Evolutionary conservation across 2,329 filamentous ascomycete species (phyloP), one percentile per base, ranked within the genome.

Genomic region (Allantophomopsis lycopodina): DNA sequence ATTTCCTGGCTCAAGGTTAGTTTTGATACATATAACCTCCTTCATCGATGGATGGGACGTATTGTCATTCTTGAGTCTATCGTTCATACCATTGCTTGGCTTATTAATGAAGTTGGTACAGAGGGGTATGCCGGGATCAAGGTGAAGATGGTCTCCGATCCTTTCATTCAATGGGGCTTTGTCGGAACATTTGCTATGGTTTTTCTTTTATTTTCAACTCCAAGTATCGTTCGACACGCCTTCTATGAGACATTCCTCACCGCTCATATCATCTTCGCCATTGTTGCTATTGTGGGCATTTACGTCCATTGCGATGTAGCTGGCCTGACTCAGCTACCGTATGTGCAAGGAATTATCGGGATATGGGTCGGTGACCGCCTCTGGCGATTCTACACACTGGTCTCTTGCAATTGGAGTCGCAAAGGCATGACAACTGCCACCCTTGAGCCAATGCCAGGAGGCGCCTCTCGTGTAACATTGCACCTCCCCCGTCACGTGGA

Each of bases 231-330:
- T 38, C 79, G 91, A 44, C 89, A 95, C 59, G 87, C 88, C 32
- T 95, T 94, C 57, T 98, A 98, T 64, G 91, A 98, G 63, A 93
- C 86, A 1, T 98, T 98, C 63, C 71, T 96, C 50, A 85, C 83
- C 55, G 61, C 81, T 21, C 91, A 96, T 62, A 87, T 94, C 49
- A 58, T 83, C 31, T 63, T 94, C 38, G 86, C 79, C 32, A 59
- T 80, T 30, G 55, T 84, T 40, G 65, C 68, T 36, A 72, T 95
- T 38, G 66, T 73, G 41, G 79, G 78, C 51, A 77, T 88, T 7
- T 91, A 79, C 71, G 65, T 88, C 31, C 91, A 96, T 63, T 76
- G 85, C 51, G 67, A 74, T 35, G 65, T 83, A 8, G 73, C 84
- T 20, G 59, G 66, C 4, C 63, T 86, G 23, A 60, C 73, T 12